Percentiles rank a stretch among this genome's conserved stretches.
These are phyloP conservation scores for Aaosphaeria arxii DNA, from an alignment of 2,329 filamentous ascomycete species.

Conservation along the genomic window DNA sequence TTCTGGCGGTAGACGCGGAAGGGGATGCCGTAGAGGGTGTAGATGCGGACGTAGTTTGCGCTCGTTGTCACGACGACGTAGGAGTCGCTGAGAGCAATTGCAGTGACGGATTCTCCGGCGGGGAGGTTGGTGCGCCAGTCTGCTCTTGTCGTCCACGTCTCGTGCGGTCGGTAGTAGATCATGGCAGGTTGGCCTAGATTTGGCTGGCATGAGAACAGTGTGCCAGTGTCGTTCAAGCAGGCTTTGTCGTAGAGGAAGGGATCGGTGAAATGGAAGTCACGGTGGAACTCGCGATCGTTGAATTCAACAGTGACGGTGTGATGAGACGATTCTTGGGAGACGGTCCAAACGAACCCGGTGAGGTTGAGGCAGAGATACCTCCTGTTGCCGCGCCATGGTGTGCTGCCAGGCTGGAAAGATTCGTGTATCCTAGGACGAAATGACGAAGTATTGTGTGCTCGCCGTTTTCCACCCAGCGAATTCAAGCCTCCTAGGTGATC, in stretches of 20 bases:
- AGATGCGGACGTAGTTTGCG: conserved; percentile 85
- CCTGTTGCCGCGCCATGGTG: conserved; percentile 91
- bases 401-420: conserved; percentile 89
- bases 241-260: conserved; percentile 95
- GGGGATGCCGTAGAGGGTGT: conserved; percentile 87
- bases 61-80: conserved; percentile 89
- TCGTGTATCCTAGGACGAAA: conserved; percentile 71
- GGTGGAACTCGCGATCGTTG: conserved; percentile 87
- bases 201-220: conserved; percentile 79
- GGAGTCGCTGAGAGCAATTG: conserved; percentile 86
- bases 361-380: conserved; percentile 93
- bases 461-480: conserved; percentile 48
- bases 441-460: conserved; percentile 45
- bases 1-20: conserved; percentile 89
- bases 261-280: conserved; percentile 97
- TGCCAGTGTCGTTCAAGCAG: conserved; percentile 79
- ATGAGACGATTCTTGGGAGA: conserved; percentile 84
- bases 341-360: conserved; percentile 93
- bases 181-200: conserved; percentile 62
- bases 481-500: conserved; percentile 45
- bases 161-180: conserved; percentile 95
- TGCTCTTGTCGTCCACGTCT: conserved; percentile 87
- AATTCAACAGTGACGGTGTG: conserved; percentile 96
- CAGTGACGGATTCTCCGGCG: conserved; percentile 77
- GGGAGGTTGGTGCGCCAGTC: conserved; percentile 93